Evolutionary conservation across 2,329 filamentous ascomycete genomes (phyloP), one percentile per base, ranked within the genome.

Genomic region (Tricladium varicosporioides): DNA sequence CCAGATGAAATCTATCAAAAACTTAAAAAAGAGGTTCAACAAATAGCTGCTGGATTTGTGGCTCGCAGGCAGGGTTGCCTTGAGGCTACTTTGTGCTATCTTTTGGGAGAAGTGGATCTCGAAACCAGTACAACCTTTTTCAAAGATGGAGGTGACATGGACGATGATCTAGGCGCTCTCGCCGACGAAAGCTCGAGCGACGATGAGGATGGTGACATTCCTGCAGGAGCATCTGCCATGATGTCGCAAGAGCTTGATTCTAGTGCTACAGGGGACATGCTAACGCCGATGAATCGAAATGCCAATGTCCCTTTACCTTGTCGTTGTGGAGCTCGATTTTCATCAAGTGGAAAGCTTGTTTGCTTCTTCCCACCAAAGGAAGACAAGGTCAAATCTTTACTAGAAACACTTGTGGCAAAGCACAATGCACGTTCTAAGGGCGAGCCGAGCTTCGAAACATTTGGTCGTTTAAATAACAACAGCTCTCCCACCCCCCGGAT

Each of bases 141-240:
- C 60, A 83, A 83, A 60, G 55, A 77, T 71, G 72, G 73, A 48
- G 73, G 77, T 47, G 82, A 87, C 10, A 80, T 85, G 62, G 86
- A 89, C 62, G 83, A 83, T 53, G 68, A 71, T 65, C 67, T 82
- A 5, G 81, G 80, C 57, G 82, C 75, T 2, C 71, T 85, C 36
- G 80, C 77, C 31, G 88, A 89, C 56, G 91, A 94, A 62, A 93
- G 90, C 63, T 97, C 91, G 2, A 95, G 89, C 65, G 88, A 91
- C 60, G 88, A 91, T 59, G 89, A 92, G 62, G 90, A 92, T 48
- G 74, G 73, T 11, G 62, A 70, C 60, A 69, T 71, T 46, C 69
- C 69, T 27, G 62, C 68, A n/a, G 67, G 67, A 44, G 63, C 66
- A 32, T 71, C 68, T 8, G 80, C 78, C 11, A 79, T 80, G 53